Evolutionary conservation across 2,329 filamentous ascomycete genomes (phyloP).

Genomic region (Penicillium sumatraense): DNA sequence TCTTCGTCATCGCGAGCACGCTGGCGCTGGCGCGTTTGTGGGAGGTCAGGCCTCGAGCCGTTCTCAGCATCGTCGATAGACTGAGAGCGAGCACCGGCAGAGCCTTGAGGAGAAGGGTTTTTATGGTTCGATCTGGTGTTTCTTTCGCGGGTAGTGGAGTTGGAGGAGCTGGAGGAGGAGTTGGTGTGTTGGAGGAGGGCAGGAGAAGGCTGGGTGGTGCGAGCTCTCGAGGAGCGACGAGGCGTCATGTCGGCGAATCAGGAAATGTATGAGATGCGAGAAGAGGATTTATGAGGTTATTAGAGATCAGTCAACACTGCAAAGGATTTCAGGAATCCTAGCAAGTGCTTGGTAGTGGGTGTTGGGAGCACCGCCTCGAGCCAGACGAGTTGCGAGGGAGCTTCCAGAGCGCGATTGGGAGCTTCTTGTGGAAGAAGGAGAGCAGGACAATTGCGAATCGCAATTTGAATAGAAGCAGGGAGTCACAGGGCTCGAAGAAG

Average conservation of each 20-base stretch:
- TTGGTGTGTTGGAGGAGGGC: constrained; percentile 77
- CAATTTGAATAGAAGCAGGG: constrained; percentile 29
- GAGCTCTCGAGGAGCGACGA: constrained; percentile 90
- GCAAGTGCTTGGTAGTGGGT: constrained; percentile 9
- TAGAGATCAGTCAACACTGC: constrained; percentile 5
- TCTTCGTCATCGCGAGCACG: constrained; percentile 68
- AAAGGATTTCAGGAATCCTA: constrained; percentile 5
- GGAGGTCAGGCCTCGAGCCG: constrained; percentile 61
- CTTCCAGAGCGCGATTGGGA: constrained; percentile 31
- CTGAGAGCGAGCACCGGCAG: constrained; percentile 63
- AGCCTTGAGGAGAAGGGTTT: constrained; percentile 73
- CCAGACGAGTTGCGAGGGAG: constrained; percentile 28
- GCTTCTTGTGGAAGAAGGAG: constrained; percentile 22
- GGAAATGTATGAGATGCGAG: constrained; percentile 9
- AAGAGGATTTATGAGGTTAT: constrained; percentile 8
- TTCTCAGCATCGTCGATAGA: constrained; percentile 60
- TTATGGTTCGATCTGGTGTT: constrained; percentile 74
- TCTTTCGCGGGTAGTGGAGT: constrained; percentile 76
- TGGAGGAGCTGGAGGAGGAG: constrained; percentile 68
- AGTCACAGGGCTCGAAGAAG: constrained; percentile 36
- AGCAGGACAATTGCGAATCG: constrained; percentile 35
- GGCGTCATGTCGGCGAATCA: constrained; percentile 61
- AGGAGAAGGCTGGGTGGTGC: constrained; percentile 70
- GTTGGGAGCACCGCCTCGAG: constrained; percentile 17
- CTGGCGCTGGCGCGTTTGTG: constrained; percentile 76